Evolutionary conservation across 345 rosid genomes (phyloP).

Genomic region (Linum lewisii): DNA sequence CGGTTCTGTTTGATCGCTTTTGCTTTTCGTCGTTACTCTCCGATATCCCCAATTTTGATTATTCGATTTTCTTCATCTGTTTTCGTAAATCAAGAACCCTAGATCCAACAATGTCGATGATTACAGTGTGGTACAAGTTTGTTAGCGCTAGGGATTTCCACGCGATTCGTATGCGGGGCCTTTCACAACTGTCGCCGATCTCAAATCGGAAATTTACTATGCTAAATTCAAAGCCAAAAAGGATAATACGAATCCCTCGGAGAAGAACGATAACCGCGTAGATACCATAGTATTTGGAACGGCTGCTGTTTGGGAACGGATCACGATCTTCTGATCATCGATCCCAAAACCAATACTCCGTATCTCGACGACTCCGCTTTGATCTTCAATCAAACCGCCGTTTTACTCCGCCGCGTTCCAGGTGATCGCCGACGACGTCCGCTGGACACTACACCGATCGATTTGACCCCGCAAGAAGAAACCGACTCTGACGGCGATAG

Average conservation of each 20-base stretch:
- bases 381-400: not conserved
- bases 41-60: too few species aligned
- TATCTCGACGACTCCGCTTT: not conserved
- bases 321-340: not conserved
- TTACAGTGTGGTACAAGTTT: not conserved
- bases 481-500: not conserved
- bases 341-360: slow-evolving; percentile 2
- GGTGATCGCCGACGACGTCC: not conserved
- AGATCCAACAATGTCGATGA: not conserved
- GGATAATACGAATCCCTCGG: not conserved
- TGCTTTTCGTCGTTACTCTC: too few species aligned
- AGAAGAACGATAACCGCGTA: not conserved
- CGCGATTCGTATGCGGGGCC: not conserved
- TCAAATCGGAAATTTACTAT: not conserved
- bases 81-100: not conserved
- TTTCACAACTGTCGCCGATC: not conserved
- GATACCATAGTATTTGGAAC: not conserved
- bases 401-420: slow-evolving; percentile 1
- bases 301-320: slow-evolving; percentile 3
- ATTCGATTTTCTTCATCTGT: not conserved
- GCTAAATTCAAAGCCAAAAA: not conserved
- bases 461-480: not conserved
- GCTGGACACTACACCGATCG: not conserved
- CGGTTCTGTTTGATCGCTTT: too few species aligned
- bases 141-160: not conserved